These are phyloP conservation scores for Kwoniella europaea DNA, from an alignment of 768 basidiomycete species.

Conservation along the genomic window DNA sequence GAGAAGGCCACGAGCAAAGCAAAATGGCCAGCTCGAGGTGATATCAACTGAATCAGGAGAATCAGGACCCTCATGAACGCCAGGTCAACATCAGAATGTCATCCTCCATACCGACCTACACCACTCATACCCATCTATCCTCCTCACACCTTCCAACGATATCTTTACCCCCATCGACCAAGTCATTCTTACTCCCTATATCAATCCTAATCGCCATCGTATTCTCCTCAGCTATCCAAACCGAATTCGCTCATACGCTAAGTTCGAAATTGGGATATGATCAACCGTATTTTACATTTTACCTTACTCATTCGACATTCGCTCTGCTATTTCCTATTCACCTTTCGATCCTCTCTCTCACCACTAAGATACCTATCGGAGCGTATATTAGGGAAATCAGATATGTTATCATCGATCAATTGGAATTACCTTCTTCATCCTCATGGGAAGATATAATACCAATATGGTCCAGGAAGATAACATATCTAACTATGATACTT, in stretches of 20 bases:
- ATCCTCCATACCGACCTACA: conserved; percentile 8
- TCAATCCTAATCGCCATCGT: conserved; percentile 50
- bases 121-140: not conserved
- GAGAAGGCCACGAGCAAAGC: too few species aligned
- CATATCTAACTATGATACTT: conserved; percentile 48
- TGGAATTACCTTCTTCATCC: conserved; percentile 21
- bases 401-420: conserved; percentile 61
- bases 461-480: conserved; percentile 34
- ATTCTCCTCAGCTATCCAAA: conserved; percentile 50
- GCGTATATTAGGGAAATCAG: conserved; percentile 65
- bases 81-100: not conserved
- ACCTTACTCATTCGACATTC: conserved; percentile 82
- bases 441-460: conserved; percentile 27
- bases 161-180: conserved; percentile 2
- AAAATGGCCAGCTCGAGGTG: too few species aligned
- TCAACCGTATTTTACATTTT: conserved; percentile 72
- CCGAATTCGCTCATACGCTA: conserved; percentile 64
- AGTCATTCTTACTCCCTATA: conserved; percentile 37
- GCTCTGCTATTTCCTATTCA: conserved; percentile 80
- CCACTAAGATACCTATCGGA: conserved; percentile 56
- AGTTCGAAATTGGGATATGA: conserved; percentile 76
- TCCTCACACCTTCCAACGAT: not conserved
- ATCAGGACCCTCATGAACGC: too few species aligned
- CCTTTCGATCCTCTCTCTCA: conserved; percentile 67
- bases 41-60: too few species aligned